Conservation (phyloP, 805 yeast genomes). For the Pichia rugopelliculosa region DNA sequence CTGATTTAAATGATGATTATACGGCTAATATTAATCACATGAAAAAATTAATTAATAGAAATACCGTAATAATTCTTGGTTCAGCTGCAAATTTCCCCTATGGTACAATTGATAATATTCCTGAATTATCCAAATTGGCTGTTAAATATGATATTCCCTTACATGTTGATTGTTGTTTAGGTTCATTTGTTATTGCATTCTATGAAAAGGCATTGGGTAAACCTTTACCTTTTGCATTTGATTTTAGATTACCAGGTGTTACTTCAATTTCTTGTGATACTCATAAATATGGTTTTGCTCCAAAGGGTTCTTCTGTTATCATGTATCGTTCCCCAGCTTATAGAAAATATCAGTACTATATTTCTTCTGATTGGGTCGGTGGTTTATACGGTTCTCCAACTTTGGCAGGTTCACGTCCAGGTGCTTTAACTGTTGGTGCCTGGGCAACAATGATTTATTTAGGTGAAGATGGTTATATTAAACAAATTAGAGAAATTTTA, state of each 20-base stretch:
- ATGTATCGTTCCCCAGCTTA: conserved; percentile 71
- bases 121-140: conserved; percentile 58
- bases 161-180: conserved; percentile 94
- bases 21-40: conserved; percentile 62
- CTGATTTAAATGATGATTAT: conserved; percentile 60
- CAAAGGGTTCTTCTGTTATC: conserved; percentile 89
- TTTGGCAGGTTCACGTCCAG: conserved; percentile 93
- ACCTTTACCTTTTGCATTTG: conserved; percentile 48
- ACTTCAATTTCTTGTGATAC: conserved; percentile 98
- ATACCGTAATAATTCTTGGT: conserved; percentile 81
- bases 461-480: conserved; percentile 76
- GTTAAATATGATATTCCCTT: conserved; percentile 66
- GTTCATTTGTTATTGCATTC: conserved; percentile 84
- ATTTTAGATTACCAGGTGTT: conserved; percentile 84
- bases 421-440: conserved; percentile 95
- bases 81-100: conserved; percentile 98
- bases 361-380: conserved; percentile 82
- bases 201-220: conserved; percentile 39
- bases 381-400: conserved; percentile 97
- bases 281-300: conserved; percentile 98
- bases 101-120: conserved; percentile 89
- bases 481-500: conserved; percentile 62
- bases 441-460: conserved; percentile 87
- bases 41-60: conserved; percentile 56
- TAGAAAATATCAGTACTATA: conserved; percentile 77